Conservation (phyloP, 2,329 filamentous ascomycete genomes). For the Arthrinium puccinioides region DNA sequence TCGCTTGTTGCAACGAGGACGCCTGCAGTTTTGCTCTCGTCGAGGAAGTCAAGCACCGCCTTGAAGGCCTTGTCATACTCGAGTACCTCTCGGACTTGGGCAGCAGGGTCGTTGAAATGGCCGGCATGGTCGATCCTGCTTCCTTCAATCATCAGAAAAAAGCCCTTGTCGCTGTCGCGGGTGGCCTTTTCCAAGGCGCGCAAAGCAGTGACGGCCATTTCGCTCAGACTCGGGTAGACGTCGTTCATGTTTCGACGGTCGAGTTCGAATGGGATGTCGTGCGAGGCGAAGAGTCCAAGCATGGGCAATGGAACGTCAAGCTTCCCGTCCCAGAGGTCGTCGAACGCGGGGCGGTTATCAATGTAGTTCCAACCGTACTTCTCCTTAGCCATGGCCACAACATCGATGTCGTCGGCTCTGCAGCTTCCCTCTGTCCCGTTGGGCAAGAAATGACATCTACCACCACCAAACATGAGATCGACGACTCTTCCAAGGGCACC, state of each 20-base stretch:
- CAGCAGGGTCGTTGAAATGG: conserved; percentile 75
- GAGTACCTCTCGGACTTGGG: conserved; percentile 86
- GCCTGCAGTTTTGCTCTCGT: conserved; percentile 63
- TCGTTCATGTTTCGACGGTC: conserved; percentile 76
- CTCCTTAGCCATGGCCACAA: conserved; percentile 64
- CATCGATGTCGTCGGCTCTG: conserved; percentile 68
- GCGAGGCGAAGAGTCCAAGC: conserved; percentile 74
- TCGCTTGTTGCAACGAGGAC: conserved; percentile 88
- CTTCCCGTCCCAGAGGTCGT: conserved; percentile 60
- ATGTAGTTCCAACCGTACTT: conserved; percentile 77
- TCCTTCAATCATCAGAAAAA: conserved; percentile 98
- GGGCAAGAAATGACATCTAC: conserved; percentile 85
- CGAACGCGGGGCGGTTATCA: conserved; percentile 65
- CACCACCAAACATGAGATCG: conserved; percentile 88
- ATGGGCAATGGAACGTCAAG: conserved; percentile 66
- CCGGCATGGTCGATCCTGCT: conserved; percentile 95
- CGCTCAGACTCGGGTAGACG: conserved; percentile 78
- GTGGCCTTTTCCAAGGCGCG: conserved; percentile 75
- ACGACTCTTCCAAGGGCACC: conserved; percentile 81
- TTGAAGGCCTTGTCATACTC: conserved; percentile 87
- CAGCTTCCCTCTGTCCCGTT: conserved; percentile 79
- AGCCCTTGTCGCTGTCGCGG: conserved; percentile 76
- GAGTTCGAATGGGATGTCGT: conserved; percentile 87
- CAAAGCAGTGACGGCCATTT: conserved; percentile 83
- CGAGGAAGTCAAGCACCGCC: conserved; percentile 76